A percentile compares a stretch with the other conserved stretches of the same genome.
Evolutionary conservation across 176 grass and related monocot species (phyloP).

Genomic region (Lolium perenne): DNA sequence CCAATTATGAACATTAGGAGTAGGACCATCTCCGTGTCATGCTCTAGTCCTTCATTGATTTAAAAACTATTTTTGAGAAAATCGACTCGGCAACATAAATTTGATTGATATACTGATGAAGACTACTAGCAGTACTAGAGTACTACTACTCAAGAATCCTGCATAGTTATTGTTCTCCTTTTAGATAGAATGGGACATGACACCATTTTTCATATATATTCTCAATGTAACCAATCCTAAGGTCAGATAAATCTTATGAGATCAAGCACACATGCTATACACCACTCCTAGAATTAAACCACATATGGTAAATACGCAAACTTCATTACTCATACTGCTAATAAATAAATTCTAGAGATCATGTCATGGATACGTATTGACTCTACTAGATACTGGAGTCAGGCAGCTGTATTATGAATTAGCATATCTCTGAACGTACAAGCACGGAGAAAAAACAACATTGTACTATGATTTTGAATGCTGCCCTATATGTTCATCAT

Average conservation of each 20-base stretch:
- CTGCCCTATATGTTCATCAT: neutral
- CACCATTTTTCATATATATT: neutral
- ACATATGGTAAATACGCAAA: neutral
- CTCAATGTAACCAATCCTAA: neutral
- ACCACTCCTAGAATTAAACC: neutral
- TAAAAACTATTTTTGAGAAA: neutral
- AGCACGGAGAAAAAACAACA: neutral
- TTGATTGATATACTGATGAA: neutral
- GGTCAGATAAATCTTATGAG: neutral
- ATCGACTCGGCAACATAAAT: neutral
- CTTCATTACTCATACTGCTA: neutral
- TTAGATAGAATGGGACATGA: neutral
- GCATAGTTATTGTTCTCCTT: neutral
- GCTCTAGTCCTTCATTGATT: neutral
- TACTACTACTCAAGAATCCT: neutral
- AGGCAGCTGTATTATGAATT: neutral
- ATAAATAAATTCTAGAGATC: neutral
- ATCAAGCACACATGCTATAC: neutral
- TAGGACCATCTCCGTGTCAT: neutral
- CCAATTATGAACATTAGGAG: neutral
- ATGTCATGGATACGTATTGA: neutral
- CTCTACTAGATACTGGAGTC: neutral
- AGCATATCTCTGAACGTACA: neutral
- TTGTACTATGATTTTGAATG: neutral
- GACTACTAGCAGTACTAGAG: neutral